Evolutionary conservation across 202 grass and related monocot genomes (phyloP), one percentile per base, ranked within the genome.

Genomic region (Zizania palustris): DNA sequence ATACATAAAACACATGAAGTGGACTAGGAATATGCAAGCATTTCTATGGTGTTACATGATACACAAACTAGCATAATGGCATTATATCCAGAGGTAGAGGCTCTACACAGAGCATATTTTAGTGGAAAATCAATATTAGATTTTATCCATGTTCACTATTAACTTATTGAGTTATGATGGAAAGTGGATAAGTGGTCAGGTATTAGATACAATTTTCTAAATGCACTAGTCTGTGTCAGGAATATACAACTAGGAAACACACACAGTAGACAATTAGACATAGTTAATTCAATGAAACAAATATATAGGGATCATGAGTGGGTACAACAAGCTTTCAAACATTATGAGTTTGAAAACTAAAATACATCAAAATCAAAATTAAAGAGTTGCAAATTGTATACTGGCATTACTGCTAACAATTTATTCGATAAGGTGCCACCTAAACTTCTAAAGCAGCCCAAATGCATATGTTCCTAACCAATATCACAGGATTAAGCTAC

Each of bases 31-130:
- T 46, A 48, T 1, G 60, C 38, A 76, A 35, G 4, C 39, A 46
- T 21, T 77, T 74, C 46, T 7, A 22, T 73, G 60, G 56, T 74
- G 49, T 73, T 63, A 41, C 5, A 37, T 39, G 36, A 43, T 41
- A 63, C 5, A 85, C 1, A 65, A 45, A 55, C 0, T 80, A 60
- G 70, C 7, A 54, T 8, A 7, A 18, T 18, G 75, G 7, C 6
- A 11, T 63, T n/a, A 36, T 39, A 79, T 16, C 5, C 28, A 28
- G 28, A 28, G 28, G 28, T 28, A 28, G 28, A 28, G 28, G 28
- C 28, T 28, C 13, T 51, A 51, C 0, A 58, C 56, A 21, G 9
- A 3, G 21, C 9, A 34, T 65, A 72, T 54, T 54, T 39, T 46
- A 78, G 33, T 18, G 15, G 12, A n/a, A 78, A 64, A 40, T 21